A percentile compares a stretch with the other conserved stretches of the same genome.
Conservation (phyloP, 169 alveolate genomes). For the Plasmodium cynomolgi region DNA sequence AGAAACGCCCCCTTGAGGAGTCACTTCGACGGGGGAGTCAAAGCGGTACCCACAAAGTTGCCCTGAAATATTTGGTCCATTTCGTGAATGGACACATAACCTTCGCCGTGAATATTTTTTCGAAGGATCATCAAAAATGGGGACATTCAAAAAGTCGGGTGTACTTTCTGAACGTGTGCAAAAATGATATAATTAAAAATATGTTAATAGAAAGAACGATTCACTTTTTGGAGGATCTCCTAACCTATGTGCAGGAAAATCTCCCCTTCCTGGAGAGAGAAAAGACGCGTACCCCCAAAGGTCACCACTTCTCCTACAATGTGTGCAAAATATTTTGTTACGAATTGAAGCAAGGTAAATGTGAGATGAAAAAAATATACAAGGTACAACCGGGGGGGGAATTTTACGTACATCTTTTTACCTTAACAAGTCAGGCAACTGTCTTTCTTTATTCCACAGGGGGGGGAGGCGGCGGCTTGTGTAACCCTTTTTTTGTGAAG, state of each 20-base stretch:
- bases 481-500: conserved; percentile 59
- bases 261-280: neutral
- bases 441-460: conserved; percentile 32
- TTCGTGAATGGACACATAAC: conserved; percentile 65
- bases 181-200: conserved; percentile 42
- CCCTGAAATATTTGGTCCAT: conserved; percentile 34
- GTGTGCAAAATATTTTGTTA: conserved; percentile 53
- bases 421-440: conserved; percentile 11
- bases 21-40: neutral
- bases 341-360: conserved; percentile 14
- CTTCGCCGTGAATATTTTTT: conserved; percentile 35
- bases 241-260: conserved; percentile 11
- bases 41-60: conserved; percentile 9
- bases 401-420: conserved; percentile 15
- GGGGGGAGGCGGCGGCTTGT: neutral
- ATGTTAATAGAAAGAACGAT: conserved; percentile 36
- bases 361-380: conserved; percentile 6
- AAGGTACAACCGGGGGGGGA: conserved; percentile 6
- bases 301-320: neutral
- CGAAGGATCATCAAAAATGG: conserved; percentile 15
- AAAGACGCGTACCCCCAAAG: neutral
- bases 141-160: conserved; percentile 2
- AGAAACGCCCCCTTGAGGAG: conserved; percentile 9
- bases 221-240: conserved; percentile 42
- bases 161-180: conserved; percentile 30